Base-by-base conservation (phyloP, 2,329 filamentous ascomycete genomes). In the Rhexocercosporidium sp. region DNA sequence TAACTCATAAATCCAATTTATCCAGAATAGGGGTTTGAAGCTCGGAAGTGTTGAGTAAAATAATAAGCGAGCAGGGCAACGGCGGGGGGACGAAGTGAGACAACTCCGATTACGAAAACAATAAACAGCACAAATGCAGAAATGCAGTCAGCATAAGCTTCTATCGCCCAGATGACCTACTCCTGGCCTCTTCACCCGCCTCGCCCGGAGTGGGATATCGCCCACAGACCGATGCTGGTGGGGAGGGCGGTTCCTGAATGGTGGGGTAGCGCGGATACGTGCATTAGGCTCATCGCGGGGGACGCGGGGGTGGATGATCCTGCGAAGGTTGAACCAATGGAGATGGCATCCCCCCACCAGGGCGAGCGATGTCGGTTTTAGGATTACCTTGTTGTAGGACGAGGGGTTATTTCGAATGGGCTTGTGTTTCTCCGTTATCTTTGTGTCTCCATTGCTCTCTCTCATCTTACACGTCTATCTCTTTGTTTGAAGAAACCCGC, bases 171-270 rank as follows among this genome's bases (percentile, higher is more conserved):
- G 22, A 27, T 37, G 44, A 47, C 27, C 18, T 11, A 3, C 11
- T 34, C 37, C 25, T 37, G 11, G 22, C 29, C 5, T 9, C 16
- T 20, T 39, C 31, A 7, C 37, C 34, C n/a, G 14, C 25, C 39
- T 49, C n/a, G 11, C 29, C 46, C 41, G 29, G 44, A 49, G 25
- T 20, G 46, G 46, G 27, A 22, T 49, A n/a, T 22, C 12, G 5
- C 22, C 8, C 47, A 44, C 41, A 31, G 20, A 29, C 29, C 18
- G 41, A 46, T 20, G 59, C 39, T 49, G 34, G 34, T 7, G 34
- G 29, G 4, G 2, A 37, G 44, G 29, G 46, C 29, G 57, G 64
- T 69, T 69, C 67, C 67, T 68, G 66, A 62, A 71, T 66, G 65
- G 67, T 61, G 69, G 69, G 69, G 67, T 65, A 69, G 39, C 39